Base-by-base conservation (phyloP, 75 land plant species). In the Selaginella tamariscina region DNA sequence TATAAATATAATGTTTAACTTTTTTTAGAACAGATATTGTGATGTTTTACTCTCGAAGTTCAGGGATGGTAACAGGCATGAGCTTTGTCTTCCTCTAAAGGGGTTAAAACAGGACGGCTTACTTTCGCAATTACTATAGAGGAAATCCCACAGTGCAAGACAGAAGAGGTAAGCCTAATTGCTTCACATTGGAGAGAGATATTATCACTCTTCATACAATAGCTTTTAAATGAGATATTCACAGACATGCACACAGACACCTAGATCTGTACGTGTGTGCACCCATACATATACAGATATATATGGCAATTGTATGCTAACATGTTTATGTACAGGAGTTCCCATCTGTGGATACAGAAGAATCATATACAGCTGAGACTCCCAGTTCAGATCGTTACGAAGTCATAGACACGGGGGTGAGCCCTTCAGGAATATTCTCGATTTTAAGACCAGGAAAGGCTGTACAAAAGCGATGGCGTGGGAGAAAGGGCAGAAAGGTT, bases 101-200 rank as follows among this genome's bases (percentile, higher is more conserved):
- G 77, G 27, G 85, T 93, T 28, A 90, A 90, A 71, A 83, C 70
- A 64, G 98, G 98, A 32, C 73, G 87, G 66, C 33, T 93, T 63
- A 89, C 77, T 74, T 54, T 93, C 20, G 87, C 83, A 68, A 59
- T 91, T 49, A 86, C 85, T 5, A 82, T 90, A 1, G 0, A 23
- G 54, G 80, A 83, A 30, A 70, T 49, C 21, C 49, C 49, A 5
- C 11, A 39, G 5, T 39, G 49, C 15, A 5, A 39, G 15, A 5
- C 15, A 5, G 49, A 39, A 39, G 49, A 5, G 49, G 49, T 39
- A 39, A 39, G n/a, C n/a, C n/a, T n/a, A 69, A 59, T 15, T 0
- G 28, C 1, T 28, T 31, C 0, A 24, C 71, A 21, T 30, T 21
- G n/a, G 60, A 30, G 13, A 33, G 65, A 23, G 65, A 70, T 8